Conservation (phyloP, 2,329 filamentous ascomycete genomes). For the Teratosphaeria gauchensis region DNA sequence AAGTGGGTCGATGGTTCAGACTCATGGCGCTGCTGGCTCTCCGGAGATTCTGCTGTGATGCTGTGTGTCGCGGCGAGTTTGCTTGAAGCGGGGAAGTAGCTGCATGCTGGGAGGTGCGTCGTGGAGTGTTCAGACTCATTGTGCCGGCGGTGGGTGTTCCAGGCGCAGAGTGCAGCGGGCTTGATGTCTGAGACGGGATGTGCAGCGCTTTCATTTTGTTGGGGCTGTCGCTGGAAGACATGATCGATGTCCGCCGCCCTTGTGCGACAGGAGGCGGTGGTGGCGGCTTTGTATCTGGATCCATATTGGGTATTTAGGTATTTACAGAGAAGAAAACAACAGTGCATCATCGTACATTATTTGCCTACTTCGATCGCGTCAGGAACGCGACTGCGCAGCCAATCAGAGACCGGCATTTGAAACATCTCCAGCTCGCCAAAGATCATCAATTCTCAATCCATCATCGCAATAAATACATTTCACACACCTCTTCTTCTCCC, state of each 20-base stretch:
- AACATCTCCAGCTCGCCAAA: background rate
- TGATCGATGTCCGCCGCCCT: background rate
- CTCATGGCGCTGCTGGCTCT: slow-evolving; percentile 21
- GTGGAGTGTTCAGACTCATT: slow-evolving; percentile 1
- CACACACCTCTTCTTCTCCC: background rate
- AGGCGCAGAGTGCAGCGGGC: background rate
- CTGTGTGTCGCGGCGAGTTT: slow-evolving; percentile 3
- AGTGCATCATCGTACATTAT: background rate
- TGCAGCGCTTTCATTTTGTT: background rate
- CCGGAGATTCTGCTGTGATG: slow-evolving; percentile 4
- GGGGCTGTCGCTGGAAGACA: background rate
- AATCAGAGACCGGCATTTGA: background rate
- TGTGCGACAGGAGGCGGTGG: too few species aligned
- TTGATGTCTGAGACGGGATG: background rate
- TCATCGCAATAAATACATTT: background rate
- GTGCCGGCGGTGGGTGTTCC: background rate
- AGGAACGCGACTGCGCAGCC: background rate
- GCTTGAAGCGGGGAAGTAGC: slow-evolving; percentile 4
- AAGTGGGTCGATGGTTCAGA: slow-evolving; percentile 4
- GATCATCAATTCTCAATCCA: background rate
- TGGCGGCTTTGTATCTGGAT: background rate
- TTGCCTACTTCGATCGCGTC: background rate
- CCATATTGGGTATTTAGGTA: background rate
- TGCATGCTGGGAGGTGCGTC: slow-evolving; percentile 2
- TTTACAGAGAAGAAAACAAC: background rate